These are phyloP conservation scores for Pelargonium fulgidum DNA, from an alignment of 441 rosid genomes.

Conservation along the genomic window DNA sequence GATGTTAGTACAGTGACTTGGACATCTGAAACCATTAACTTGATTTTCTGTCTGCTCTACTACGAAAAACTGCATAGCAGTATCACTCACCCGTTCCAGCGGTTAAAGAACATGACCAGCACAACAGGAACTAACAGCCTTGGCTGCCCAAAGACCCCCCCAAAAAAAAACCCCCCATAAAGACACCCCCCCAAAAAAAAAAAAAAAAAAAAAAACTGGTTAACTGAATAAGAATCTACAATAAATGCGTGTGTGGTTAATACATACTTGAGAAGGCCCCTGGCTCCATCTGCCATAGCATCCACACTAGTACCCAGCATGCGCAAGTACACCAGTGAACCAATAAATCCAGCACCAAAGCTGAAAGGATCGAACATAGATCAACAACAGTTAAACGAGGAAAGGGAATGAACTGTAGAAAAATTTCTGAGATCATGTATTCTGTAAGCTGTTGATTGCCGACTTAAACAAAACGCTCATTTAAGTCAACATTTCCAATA, in stretches of 20 bases:
- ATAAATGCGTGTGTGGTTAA: background rate
- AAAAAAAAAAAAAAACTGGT: background rate
- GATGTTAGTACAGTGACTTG: background rate
- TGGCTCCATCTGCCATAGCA: slow-evolving; percentile 76
- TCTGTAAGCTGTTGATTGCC: background rate
- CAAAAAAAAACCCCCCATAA: slow-evolving; percentile 26
- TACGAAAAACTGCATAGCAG: background rate
- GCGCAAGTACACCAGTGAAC: slow-evolving; percentile 63
- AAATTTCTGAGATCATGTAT: background rate
- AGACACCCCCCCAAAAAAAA: background rate
- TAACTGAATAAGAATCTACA: background rate
- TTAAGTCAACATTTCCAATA: no score
- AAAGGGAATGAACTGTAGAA: background rate
- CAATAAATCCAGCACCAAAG: slow-evolving; percentile 70
- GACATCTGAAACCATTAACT: background rate
- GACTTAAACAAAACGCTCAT: background rate
- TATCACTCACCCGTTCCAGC: slow-evolving; percentile 73
- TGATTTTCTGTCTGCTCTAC: background rate
- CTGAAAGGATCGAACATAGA: slow-evolving; percentile 28
- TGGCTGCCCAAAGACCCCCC: slow-evolving; percentile 82
- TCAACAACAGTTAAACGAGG: background rate
- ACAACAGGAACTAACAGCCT: slow-evolving; percentile 76
- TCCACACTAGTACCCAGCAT: slow-evolving; percentile 83
- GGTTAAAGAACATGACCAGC: slow-evolving; percentile 79
- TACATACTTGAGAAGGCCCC: slow-evolving; percentile 65